phyloP scores from a whole-genome alignment of 2,329 filamentous ascomycete species.

The Xylaria sp. region DNA sequence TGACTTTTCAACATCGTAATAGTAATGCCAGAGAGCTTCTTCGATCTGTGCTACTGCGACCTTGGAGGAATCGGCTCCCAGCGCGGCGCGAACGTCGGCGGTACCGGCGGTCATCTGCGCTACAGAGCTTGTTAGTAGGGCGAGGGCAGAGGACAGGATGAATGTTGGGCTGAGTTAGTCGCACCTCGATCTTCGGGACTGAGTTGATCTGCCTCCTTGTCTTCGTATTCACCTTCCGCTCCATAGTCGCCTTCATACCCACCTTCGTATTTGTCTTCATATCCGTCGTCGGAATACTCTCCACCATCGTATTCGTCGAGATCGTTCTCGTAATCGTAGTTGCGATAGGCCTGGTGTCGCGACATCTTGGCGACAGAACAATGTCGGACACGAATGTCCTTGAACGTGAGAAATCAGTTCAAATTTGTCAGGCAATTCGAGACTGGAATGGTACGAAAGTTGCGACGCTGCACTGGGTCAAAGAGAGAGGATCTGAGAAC shows the following conservation, averaged over 20 bases:
- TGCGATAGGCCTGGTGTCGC: constrained; percentile 43
- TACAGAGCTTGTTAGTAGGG: constrained; percentile 15
- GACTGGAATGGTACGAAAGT: background rate
- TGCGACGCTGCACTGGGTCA: background rate
- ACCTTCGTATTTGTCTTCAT: constrained; percentile 21
- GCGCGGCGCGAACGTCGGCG: constrained; percentile 56
- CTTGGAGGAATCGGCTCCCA: constrained; percentile 56
- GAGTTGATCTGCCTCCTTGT: constrained; percentile 40
- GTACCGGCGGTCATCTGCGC: constrained; percentile 58
- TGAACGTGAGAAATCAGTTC: background rate
- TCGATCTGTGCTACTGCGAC: constrained; percentile 65
- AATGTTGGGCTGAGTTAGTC: background rate
- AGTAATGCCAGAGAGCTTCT: constrained; percentile 92
- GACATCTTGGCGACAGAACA: constrained; percentile 37
- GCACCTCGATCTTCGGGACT: constrained; percentile 34
- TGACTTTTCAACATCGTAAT: constrained; percentile 84
- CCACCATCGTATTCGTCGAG: constrained; percentile 46
- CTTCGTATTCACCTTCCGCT: constrained; percentile 28
- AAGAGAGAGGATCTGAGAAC: no score
- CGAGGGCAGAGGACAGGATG: background rate
- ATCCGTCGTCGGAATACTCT: constrained; percentile 33
- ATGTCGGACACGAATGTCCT: background rate
- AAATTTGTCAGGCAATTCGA: background rate
- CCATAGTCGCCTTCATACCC: constrained; percentile 26
- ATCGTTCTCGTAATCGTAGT: constrained; percentile 47